A percentile compares a stretch with the other conserved stretches of the same genome.
phyloP scores from a whole-genome alignment of 1,139 yeast genomes.

The Trichomonascaceae sp. region DNA sequence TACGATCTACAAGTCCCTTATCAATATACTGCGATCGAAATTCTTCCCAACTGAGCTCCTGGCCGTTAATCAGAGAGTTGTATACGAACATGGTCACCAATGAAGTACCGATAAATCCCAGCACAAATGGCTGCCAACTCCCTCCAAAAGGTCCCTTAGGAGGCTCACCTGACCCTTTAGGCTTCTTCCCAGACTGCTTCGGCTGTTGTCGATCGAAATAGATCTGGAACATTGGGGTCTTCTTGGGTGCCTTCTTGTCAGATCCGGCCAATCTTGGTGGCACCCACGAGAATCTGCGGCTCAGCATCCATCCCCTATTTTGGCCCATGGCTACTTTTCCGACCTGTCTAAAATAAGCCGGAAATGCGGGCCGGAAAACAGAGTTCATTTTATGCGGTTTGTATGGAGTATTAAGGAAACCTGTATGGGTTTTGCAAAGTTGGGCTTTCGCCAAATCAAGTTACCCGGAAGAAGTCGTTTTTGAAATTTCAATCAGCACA shows the following conservation, averaged over 20 bases:
- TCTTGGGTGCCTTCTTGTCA: slow-evolving; percentile 6
- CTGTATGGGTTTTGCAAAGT: neutral
- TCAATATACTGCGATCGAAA: slow-evolving; percentile 77
- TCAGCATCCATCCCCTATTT: neutral
- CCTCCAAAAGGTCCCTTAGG: slow-evolving; percentile 5
- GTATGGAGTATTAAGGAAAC: neutral
- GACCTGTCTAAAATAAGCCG: neutral
- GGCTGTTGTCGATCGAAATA: slow-evolving; percentile 7
- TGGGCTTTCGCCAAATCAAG: neutral
- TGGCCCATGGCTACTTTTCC: neutral
- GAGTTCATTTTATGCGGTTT: neutral
- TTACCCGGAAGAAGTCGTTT: neutral
- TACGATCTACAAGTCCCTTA: slow-evolving; percentile 71
- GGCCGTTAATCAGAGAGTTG: slow-evolving; percentile 6
- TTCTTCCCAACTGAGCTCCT: slow-evolving; percentile 67
- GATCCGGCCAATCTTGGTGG: neutral
- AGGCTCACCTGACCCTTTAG: slow-evolving; percentile 1
- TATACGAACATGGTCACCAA: slow-evolving; percentile 6
- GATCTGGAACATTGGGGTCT: slow-evolving; percentile 7
- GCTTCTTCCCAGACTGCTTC: neutral
- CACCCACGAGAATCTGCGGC: neutral
- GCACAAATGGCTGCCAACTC: slow-evolving; percentile 9
- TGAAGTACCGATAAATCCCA: slow-evolving; percentile 5
- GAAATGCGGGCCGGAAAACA: neutral
- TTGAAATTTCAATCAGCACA: neutral